phyloP scores from a whole-genome alignment of 2,329 filamentous ascomycete species.

The Sordariomycetes sp. region DNA sequence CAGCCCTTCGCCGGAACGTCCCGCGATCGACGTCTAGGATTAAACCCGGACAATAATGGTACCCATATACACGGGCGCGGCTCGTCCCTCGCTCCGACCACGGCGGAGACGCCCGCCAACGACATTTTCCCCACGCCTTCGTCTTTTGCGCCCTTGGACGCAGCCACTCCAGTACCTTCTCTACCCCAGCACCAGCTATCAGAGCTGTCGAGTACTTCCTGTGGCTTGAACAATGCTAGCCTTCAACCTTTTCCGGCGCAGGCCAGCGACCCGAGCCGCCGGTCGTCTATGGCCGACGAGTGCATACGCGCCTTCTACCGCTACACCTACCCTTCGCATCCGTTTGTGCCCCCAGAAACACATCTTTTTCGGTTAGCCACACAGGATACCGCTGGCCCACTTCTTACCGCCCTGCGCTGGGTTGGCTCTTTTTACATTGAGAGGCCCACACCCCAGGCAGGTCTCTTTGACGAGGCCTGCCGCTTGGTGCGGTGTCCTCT shows the following conservation, averaged over 20 bases:
- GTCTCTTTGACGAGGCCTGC: constrained; percentile 48
- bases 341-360: constrained; percentile 14
- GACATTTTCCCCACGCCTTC: too few relatives aligned
- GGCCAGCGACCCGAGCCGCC: background rate
- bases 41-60: background rate
- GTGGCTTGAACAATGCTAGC: background rate
- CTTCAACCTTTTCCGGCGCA: background rate
- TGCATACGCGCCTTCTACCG: background rate
- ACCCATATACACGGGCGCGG: background rate
- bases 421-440: constrained; percentile 46
- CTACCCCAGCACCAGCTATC: background rate
- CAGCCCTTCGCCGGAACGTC: background rate
- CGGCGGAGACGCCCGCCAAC: background rate
- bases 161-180: too few relatives aligned
- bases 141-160: too few relatives aligned
- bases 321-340: background rate
- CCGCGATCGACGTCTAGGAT: background rate
- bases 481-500: constrained; percentile 35
- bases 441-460: constrained; percentile 28
- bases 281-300: background rate
- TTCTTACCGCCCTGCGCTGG: constrained; percentile 45
- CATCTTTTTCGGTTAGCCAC: constrained; percentile 39
- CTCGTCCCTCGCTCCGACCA: background rate
- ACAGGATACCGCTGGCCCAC: constrained; percentile 15
- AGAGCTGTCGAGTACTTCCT: background rate